Conservation (phyloP, 1,139 yeast species). For the Yamadazyma friedrichii region DNA sequence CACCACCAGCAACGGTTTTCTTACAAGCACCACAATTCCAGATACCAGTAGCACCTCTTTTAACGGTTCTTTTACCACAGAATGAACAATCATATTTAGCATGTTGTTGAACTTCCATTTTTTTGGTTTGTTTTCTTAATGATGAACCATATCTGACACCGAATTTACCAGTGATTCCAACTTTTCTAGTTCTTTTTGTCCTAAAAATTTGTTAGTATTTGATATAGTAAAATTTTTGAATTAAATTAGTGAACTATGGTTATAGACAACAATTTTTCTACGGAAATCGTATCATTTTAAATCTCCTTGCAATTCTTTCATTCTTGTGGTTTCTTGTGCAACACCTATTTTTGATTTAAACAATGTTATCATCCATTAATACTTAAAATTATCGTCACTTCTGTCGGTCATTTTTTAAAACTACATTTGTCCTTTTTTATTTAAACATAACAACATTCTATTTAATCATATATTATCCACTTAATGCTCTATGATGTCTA, state of each 20-base stretch:
- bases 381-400: no score
- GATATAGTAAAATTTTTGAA: neutral
- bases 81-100: constrained; percentile 98
- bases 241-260: neutral
- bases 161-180: constrained; percentile 99
- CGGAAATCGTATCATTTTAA: no score
- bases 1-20: constrained; percentile 99
- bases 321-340: no score
- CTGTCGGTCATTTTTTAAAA: no score
- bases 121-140: constrained; percentile 99
- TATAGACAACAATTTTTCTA: neutral
- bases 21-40: constrained; percentile 95
- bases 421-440: no score
- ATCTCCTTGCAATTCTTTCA: neutral
- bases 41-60: constrained; percentile 98
- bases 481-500: neutral
- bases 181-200: constrained; percentile 99
- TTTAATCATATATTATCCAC: neutral
- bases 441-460: no score
- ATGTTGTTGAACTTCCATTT: constrained; percentile 98
- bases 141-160: constrained; percentile 99
- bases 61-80: constrained; percentile 99
- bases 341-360: neutral
- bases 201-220: constrained; percentile 51
- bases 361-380: neutral